Evolutionary conservation across 257 asterid species (phyloP).

Genomic region (Solanum dulcamara): DNA sequence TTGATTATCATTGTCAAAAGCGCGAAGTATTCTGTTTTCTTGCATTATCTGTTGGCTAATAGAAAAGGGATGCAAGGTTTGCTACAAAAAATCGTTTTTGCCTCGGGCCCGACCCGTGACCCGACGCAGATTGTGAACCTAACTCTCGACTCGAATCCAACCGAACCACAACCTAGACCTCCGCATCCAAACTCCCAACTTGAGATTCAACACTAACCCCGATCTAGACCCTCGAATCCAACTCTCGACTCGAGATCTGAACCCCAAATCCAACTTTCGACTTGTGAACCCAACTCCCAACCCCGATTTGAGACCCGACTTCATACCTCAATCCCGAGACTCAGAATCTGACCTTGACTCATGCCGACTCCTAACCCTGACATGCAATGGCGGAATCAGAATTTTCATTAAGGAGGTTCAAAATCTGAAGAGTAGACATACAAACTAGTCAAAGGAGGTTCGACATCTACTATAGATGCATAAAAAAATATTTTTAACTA

Average conservation of each 20-base stretch:
- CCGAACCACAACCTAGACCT: no score
- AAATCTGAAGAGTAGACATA: no score
- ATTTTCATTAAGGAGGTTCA: no score
- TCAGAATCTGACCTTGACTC: no score
- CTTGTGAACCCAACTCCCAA: no score
- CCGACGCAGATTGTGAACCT: neutral
- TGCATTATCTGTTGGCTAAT: neutral
- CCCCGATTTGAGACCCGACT: neutral
- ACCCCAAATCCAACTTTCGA: no score
- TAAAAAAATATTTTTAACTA: no score
- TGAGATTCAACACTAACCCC: neutral
- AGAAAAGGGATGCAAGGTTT: neutral
- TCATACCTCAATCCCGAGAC: neutral
- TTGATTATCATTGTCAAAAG: neutral
- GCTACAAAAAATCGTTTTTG: neutral
- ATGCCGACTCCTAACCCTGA: neutral
- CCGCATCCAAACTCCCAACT: no score
- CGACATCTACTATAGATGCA: no score
- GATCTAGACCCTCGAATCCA: neutral
- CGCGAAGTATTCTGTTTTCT: neutral
- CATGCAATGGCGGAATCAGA: no score
- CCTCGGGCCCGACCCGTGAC: neutral
- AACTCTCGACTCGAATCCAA: neutral
- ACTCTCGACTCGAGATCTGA: neutral
- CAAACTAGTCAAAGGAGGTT: no score